Evolutionary conservation across 805 yeast genomes (phyloP).

Genomic region (Brettanomyces nanus): DNA sequence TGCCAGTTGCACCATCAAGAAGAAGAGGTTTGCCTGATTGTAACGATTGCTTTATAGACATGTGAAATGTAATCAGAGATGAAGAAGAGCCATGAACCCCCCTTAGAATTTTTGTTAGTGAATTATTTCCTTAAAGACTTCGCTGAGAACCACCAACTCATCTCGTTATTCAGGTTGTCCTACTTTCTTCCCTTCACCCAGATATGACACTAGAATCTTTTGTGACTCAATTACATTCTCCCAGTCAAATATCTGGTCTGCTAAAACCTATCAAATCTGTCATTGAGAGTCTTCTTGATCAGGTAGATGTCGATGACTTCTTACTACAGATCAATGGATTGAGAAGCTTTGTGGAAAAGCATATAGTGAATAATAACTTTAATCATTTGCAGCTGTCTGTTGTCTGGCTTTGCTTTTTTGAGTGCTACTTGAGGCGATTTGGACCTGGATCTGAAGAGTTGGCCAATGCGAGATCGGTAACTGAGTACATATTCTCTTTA

Average conservation of each 20-base stretch:
- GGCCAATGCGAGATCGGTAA: neutral
- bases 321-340: conserved; percentile 1
- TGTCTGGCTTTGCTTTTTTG: conserved; percentile 1
- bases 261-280: neutral
- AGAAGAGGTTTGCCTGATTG: conserved; percentile 9
- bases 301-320: neutral
- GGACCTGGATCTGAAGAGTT: neutral
- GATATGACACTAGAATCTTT: no score
- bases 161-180: no score
- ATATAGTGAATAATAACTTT: neutral
- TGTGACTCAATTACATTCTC: neutral
- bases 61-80: no score
- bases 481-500: conserved; percentile 1
- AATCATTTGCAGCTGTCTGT: neutral
- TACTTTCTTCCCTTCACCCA: no score
- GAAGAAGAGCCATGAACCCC: neutral
- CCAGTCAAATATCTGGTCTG: neutral
- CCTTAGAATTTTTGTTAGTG: no score
- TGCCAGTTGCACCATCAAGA: conserved; percentile 63
- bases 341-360: neutral
- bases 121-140: no score
- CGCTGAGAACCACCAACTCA: no score
- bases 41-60: neutral
- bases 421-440: neutral
- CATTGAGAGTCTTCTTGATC: neutral